Evolutionary conservation across 164 flowering plant species (phyloP).

Genomic region (Tinospora cordifolia): DNA sequence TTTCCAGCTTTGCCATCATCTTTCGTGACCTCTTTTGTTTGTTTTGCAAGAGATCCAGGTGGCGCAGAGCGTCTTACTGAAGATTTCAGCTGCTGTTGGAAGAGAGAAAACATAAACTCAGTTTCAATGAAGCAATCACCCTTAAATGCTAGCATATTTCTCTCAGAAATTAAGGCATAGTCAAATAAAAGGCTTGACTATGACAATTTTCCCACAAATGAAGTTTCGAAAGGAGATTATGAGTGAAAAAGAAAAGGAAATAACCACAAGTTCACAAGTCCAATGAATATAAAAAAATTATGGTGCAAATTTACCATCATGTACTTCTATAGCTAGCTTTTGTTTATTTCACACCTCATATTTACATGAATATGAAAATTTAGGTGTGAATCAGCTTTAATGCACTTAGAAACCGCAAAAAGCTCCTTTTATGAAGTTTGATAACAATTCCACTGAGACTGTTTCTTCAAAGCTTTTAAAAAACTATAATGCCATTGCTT

Average conservation of each 20-base stretch:
- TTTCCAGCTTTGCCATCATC: conserved; percentile 68
- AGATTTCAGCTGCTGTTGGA: conserved; percentile 43
- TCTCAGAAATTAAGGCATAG: background rate
- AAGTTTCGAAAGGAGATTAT: background rate
- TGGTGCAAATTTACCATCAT: background rate
- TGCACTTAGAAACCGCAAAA: background rate
- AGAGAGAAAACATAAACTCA: background rate
- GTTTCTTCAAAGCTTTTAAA: background rate
- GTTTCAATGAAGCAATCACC: background rate
- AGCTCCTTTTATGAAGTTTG: background rate
- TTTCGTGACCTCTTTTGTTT: conserved; percentile 51
- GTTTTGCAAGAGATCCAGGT: conserved; percentile 43
- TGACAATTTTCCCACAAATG: background rate
- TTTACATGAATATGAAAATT: background rate
- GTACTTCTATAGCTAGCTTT: background rate
- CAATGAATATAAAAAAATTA: background rate
- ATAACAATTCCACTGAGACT: background rate
- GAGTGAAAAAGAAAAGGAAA: background rate
- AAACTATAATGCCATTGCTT: too few species aligned
- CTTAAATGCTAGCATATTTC: background rate
- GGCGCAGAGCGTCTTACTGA: conserved; percentile 39
- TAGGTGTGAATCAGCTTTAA: background rate
- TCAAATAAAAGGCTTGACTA: background rate
- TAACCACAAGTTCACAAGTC: background rate
- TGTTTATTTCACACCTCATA: background rate